Evolutionary conservation across 257 asterid species (phyloP), one percentile per base, ranked within the genome.

Genomic region (Penstemon newberryi): DNA sequence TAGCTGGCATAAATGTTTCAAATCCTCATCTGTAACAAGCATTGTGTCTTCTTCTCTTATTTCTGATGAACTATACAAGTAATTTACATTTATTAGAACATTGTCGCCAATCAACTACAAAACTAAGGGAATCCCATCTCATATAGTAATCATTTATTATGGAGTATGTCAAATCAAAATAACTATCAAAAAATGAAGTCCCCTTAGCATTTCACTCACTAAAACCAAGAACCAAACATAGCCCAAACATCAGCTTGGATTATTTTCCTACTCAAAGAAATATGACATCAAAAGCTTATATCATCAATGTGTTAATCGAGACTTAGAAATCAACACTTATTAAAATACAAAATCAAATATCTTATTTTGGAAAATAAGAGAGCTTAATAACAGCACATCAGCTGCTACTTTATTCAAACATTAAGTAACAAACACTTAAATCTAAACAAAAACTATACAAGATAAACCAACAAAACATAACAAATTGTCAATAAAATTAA

Each of bases 1-100:
- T 54, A 90, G 87, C 73, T 71, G 87, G 73, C 85, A 84, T 62
- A 93, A 73, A 72, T 85, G 82, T 76, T 77, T 79, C 66, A 93
- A 75, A 76, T 90, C 99, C 59, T 83, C 86, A 18, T 77, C 71
- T 4, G 71, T 78, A 51, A 94, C 78, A 58, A 78, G 77, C 42
- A 55, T 40, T 47, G 25, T 13, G 40, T 78, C 84, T 41, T 75
- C 87, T 49, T 75, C 70, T 59, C 75, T 74, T 58, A 57, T 19
- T 49, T 74, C 72, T 0, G 86, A 87, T 50, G 86, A 50, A 69
- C 96, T 89, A 65, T 13, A 71, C 36, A 63, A 74, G 68, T 43
- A 64, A 37, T 25, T 33, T 18, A 60, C 10, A 64, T 66, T 38
- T 15, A 49, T 63, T 19, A 77, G 73, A 65, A 46, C 11, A 43